These are phyloP conservation scores for Abrus precatorius DNA, from an alignment of 306 rosid species.

Conservation along the genomic window DNA sequence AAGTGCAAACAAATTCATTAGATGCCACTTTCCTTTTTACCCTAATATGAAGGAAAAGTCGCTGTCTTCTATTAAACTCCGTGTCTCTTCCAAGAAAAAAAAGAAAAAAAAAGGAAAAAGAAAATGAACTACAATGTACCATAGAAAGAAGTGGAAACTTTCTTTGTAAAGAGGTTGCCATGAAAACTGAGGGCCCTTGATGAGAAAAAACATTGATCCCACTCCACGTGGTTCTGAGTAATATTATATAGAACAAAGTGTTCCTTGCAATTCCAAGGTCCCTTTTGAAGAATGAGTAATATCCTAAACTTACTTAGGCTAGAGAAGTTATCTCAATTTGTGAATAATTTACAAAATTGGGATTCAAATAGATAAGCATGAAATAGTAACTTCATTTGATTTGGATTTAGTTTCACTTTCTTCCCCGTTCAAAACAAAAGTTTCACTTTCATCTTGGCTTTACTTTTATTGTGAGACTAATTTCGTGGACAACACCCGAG, in stretches of 20 bases:
- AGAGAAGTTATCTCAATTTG: neutral
- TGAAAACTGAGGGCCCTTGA: constrained; percentile 9
- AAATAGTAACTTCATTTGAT: neutral
- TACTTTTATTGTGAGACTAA: constrained; percentile 30
- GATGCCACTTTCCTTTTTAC: constrained; percentile 13
- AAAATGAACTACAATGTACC: neutral
- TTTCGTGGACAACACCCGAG: constrained; percentile 30
- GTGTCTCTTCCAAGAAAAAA: neutral
- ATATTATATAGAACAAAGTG: constrained; percentile 15
- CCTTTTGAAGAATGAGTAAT: neutral
- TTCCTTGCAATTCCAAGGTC: constrained; percentile 1
- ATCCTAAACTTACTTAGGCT: constrained; percentile 11
- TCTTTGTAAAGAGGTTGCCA: constrained; percentile 19
- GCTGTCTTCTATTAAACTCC: constrained; percentile 18
- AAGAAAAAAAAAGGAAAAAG: neutral
- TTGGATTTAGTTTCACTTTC: neutral
- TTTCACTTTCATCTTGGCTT: constrained; percentile 31
- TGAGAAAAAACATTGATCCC: neutral
- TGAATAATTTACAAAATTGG: neutral
- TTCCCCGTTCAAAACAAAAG: neutral
- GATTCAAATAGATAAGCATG: neutral
- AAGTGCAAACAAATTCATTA: constrained; percentile 16
- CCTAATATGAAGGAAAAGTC: constrained; percentile 31
- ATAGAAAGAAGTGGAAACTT: constrained; percentile 14
- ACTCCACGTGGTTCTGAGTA: neutral